A percentile compares a stretch with the other conserved stretches of the same genome.
Evolutionary conservation across 176 grass and related monocot genomes (phyloP).

Genomic region (Oryza meyeriana): DNA sequence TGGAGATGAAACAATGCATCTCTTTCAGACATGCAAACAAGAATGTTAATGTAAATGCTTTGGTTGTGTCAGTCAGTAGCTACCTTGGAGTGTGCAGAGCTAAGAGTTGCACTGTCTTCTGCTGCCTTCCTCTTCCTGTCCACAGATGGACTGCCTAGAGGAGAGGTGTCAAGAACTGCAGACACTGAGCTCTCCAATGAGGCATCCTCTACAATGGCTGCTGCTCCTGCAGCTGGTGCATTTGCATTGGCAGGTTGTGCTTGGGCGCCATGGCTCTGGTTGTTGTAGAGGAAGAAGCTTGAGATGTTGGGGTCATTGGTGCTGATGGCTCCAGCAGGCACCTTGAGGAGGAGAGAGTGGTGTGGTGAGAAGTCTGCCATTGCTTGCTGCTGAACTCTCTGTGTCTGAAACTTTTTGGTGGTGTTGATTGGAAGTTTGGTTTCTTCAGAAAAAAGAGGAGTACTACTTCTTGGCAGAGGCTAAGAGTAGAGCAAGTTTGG

Average conservation of each 20-base stretch:
- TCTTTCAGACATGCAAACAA: background rate
- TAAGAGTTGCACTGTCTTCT: slow-evolving; percentile 46
- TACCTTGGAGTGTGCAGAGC: slow-evolving; percentile 67
- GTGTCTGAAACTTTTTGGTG: slow-evolving; percentile 20
- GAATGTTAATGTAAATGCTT: background rate
- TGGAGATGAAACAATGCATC: background rate
- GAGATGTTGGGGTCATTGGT: slow-evolving; percentile 24
- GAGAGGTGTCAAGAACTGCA: slow-evolving; percentile 45
- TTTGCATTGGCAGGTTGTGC: slow-evolving; percentile 12
- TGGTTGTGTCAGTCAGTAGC: background rate
- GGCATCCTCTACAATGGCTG: slow-evolving; percentile 32
- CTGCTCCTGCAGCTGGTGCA: background rate
- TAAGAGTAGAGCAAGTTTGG: slow-evolving; percentile 6
- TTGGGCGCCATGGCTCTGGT: slow-evolving; percentile 26
- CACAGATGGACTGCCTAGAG: slow-evolving; percentile 33
- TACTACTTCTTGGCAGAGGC: background rate
- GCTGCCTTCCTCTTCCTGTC: slow-evolving; percentile 69
- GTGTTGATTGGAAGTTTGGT: slow-evolving; percentile 17
- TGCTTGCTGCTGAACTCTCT: background rate
- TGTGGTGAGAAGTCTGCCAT: slow-evolving; percentile 49
- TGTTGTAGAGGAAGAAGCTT: slow-evolving; percentile 44
- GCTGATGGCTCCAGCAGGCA: slow-evolving; percentile 17
- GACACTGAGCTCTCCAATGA: slow-evolving; percentile 43
- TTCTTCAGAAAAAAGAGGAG: slow-evolving; percentile 14
- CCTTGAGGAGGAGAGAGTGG: slow-evolving; percentile 44